Evolutionary conservation across 768 basidiomycete species (phyloP).

Genomic region (Amanita muscaria): DNA sequence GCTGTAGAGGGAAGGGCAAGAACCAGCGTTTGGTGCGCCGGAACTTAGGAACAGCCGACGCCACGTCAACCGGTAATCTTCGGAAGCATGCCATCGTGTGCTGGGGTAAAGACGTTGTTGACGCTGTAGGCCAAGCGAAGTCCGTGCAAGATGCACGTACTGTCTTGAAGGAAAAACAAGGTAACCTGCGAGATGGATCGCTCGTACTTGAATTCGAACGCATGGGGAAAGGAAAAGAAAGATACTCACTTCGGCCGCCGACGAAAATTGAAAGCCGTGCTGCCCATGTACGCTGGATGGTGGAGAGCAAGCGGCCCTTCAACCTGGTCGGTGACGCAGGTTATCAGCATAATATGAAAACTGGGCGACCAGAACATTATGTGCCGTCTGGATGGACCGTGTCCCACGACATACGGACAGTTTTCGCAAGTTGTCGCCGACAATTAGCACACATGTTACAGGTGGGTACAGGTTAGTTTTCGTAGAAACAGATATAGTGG

Average conservation of each 20-base stretch:
- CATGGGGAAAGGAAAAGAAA: neutral
- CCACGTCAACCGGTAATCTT: conserved; percentile 17
- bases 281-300: neutral
- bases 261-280: neutral
- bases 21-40: neutral
- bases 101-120: conserved; percentile 18
- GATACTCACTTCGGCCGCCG: neutral
- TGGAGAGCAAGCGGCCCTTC: neutral
- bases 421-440: neutral
- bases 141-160: conserved; percentile 6
- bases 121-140: conserved; percentile 8
- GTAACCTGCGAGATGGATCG: neutral
- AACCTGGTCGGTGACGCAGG: neutral
- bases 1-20: neutral
- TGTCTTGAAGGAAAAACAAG: neutral
- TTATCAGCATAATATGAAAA: neutral
- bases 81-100: conserved; percentile 17
- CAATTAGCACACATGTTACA: neutral
- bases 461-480: neutral
- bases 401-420: neutral
- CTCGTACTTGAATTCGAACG: neutral
- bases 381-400: neutral
- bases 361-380: neutral
- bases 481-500: too few relatives aligned
- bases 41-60: conserved; percentile 8